phyloP scores from a whole-genome alignment of 2,329 filamentous ascomycete genomes.

The Fusarium domesticum region DNA sequence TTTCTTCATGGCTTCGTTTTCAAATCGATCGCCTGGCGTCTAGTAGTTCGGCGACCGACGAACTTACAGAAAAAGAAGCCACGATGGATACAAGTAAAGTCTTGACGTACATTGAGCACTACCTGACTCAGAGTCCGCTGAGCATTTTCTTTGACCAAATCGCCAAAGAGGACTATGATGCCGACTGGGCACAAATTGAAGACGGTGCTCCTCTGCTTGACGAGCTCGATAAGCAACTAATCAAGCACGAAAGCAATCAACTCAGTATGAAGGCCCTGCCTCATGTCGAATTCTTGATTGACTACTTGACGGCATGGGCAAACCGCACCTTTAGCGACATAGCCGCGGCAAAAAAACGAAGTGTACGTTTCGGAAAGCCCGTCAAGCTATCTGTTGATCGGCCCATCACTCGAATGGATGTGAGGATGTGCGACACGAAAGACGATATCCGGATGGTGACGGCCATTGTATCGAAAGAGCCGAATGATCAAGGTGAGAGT shows the following conservation, averaged over 20 bases:
- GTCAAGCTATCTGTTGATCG: constrained; percentile 43
- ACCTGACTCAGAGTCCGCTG: constrained; percentile 65
- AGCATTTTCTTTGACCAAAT: constrained; percentile 56
- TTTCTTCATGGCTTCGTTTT: constrained; percentile 79
- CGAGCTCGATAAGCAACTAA: constrained; percentile 48
- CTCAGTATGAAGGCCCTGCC: constrained; percentile 51
- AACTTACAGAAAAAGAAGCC: constrained; percentile 74
- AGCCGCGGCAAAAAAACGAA: constrained; percentile 65
- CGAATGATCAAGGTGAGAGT: constrained; percentile 38
- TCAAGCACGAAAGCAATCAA: constrained; percentile 45
- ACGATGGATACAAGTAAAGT: constrained; percentile 71
- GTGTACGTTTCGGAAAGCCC: constrained; percentile 62
- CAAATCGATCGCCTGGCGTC: constrained; percentile 76
- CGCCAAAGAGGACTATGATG: constrained; percentile 49
- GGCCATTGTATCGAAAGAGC: constrained; percentile 40
- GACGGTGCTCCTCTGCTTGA: constrained; percentile 46
- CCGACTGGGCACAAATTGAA: constrained; percentile 43
- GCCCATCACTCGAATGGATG: constrained; percentile 52
- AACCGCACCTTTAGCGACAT: constrained; percentile 63
- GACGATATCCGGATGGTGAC: constrained; percentile 38
- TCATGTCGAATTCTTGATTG: constrained; percentile 61
- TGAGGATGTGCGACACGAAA: constrained; percentile 49
- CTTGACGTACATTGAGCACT: constrained; percentile 72
- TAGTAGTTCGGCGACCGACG: constrained; percentile 59
- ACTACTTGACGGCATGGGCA: constrained; percentile 56